Conservation (phyloP, 208 protist genomes). For the Acanthamoeba royreba region DNA sequence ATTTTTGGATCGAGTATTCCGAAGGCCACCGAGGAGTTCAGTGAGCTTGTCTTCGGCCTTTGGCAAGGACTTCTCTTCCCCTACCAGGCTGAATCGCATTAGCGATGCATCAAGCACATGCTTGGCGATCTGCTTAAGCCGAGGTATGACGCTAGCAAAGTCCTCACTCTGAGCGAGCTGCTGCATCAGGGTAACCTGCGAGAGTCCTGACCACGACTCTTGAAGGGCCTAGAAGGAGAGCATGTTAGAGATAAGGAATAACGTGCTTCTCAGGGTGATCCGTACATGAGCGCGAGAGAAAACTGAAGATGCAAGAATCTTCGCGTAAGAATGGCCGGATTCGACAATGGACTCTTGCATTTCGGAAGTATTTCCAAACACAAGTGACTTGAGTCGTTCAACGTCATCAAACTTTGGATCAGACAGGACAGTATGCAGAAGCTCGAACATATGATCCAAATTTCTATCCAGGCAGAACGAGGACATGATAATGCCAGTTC, state of each 20-base stretch:
- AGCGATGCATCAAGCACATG: conserved; percentile 4
- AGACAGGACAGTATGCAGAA: not conserved
- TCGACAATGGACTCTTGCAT: conserved; percentile 38
- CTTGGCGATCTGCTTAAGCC: conserved; percentile 29
- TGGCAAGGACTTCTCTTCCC: not conserved
- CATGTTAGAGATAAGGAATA: not conserved
- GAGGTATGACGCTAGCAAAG: not conserved
- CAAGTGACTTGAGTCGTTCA: conserved; percentile 37
- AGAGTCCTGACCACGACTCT: conserved; percentile 30
- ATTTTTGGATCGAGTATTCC: no score
- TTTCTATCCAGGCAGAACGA: conserved; percentile 42
- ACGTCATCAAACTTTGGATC: conserved; percentile 14
- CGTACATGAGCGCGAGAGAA: conserved; percentile 24
- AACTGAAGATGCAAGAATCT: not conserved
- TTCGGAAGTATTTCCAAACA: conserved; percentile 31
- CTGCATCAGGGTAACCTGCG: conserved; percentile 28
- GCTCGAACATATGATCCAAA: conserved; percentile 40
- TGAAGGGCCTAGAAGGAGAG: not conserved
- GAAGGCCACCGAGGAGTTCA: not conserved
- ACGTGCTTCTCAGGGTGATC: no score
- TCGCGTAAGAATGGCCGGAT: conserved; percentile 40
- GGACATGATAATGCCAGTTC: not conserved
- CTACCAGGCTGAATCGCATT: conserved; percentile 39
- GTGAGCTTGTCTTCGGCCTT: not conserved
- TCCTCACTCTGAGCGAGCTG: conserved; percentile 40